phyloP scores from a whole-genome alignment of 371 early-diverging fungal species.

The Syncephalis fuscata region DNA sequence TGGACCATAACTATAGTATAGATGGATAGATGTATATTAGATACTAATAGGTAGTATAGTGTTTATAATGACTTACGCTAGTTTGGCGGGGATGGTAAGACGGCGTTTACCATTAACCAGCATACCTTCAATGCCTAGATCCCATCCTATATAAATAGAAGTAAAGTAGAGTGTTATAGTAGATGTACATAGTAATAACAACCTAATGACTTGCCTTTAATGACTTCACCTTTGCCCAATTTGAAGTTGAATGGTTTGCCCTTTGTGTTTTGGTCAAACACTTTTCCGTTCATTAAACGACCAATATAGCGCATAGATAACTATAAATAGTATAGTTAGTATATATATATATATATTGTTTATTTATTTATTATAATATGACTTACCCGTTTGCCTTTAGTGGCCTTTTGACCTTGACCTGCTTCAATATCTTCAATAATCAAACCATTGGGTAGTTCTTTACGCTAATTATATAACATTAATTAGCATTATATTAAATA shows the following conservation, averaged over 20 bases:
- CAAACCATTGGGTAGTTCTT: constrained; percentile 1
- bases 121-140: constrained; percentile 80
- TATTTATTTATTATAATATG: no score
- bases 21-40: no score
- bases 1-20: constrained; percentile 56
- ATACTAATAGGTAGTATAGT: no score
- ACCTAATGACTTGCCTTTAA: constrained; percentile 36
- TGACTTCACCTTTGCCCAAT: constrained; percentile 84
- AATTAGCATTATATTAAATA: no score
- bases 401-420: not conserved
- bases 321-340: no score
- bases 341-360: no score
- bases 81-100: constrained; percentile 71
- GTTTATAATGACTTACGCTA: constrained; percentile 11
- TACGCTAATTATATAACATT: not conserved
- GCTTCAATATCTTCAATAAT: not conserved
- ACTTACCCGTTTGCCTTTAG: not conserved
- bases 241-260: constrained; percentile 84
- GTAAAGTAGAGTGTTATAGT: no score
- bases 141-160: constrained; percentile 49
- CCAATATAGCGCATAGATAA: constrained; percentile 3
- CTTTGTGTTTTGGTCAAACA: constrained; percentile 82
- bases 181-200: no score
- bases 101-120: constrained; percentile 76
- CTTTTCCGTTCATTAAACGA: constrained; percentile 68